Evolutionary conservation across 805 yeast species (phyloP).

Genomic region (Clavispora fructus): DNA sequence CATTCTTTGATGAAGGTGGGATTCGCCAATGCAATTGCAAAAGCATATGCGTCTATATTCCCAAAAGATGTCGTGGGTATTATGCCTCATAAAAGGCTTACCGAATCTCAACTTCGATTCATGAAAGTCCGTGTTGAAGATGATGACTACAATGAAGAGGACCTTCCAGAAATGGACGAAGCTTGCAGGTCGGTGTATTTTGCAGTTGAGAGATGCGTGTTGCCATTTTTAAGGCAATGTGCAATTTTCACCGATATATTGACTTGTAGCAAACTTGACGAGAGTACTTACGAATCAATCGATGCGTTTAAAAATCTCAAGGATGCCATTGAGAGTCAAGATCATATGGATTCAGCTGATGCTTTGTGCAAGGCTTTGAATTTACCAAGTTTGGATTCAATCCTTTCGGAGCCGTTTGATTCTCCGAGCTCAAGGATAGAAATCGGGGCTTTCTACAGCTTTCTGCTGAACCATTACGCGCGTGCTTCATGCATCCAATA

Average conservation of each 20-base stretch:
- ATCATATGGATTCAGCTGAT: conserved; percentile 15
- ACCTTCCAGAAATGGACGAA: background rate
- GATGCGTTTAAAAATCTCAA: conserved; percentile 15
- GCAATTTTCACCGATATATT: conserved; percentile 28
- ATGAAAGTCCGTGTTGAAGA: background rate
- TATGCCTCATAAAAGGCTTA: background rate
- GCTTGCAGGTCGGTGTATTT: background rate
- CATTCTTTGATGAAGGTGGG: conserved; percentile 30
- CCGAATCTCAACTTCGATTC: background rate
- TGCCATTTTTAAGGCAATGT: conserved; percentile 33
- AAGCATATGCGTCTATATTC: background rate
- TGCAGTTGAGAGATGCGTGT: conserved; percentile 11
- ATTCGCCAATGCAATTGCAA: conserved; percentile 1
- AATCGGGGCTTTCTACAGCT: background rate
- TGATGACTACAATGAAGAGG: background rate
- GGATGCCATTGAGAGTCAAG: conserved; percentile 12
- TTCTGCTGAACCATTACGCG: too few relatives aligned
- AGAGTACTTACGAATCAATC: conserved; percentile 15
- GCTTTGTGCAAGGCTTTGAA: conserved; percentile 21
- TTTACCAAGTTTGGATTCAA: conserved; percentile 19
- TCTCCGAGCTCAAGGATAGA: background rate
- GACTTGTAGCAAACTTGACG: conserved; percentile 24
- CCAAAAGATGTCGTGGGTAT: background rate
- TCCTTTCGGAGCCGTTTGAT: conserved; percentile 5
- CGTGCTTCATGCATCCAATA: conserved; percentile 30